Conservation (phyloP, 495 filamentous ascomycete genomes). For the Coniosporium apollinis region DNA sequence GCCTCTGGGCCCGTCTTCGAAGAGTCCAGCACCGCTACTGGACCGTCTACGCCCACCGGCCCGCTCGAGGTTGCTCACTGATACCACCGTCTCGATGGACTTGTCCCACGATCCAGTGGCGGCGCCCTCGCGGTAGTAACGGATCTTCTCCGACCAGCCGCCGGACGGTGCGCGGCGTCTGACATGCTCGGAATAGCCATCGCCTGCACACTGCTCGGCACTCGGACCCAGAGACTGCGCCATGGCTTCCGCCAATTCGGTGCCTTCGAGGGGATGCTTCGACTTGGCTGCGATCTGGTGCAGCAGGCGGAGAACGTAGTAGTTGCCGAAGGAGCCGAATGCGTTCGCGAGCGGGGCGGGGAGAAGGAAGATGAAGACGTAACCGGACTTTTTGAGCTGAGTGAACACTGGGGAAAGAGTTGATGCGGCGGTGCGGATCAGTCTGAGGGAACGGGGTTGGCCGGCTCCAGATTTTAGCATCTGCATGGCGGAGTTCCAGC, state of each 20-base stretch:
- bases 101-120: constrained; percentile 27
- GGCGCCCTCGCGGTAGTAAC: constrained; percentile 34
- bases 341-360: constrained; percentile 24
- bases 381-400: constrained; percentile 30
- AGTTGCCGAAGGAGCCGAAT: constrained; percentile 27
- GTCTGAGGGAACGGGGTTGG: constrained; percentile 23
- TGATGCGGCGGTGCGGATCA: constrained; percentile 25
- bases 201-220: constrained; percentile 1
- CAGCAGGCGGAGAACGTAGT: constrained; percentile 2
- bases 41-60: constrained; percentile 10
- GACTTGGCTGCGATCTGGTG: constrained; percentile 1
- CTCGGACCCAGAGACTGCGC: constrained; percentile 7
- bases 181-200: neutral
- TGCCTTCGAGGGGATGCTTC: neutral
- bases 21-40: constrained; percentile 27
- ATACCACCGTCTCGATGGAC: constrained; percentile 29
- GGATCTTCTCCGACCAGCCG: constrained; percentile 25
- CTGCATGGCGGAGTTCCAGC: constrained; percentile 25
- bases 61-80: constrained; percentile 26
- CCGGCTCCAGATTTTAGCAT: constrained; percentile 30
- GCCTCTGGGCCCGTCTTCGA: constrained; percentile 29
- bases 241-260: neutral
- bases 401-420: constrained; percentile 25
- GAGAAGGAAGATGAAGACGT: constrained; percentile 34
- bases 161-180: constrained; percentile 3